These are phyloP conservation scores for Oryza glaberrima DNA, from an alignment of 176 grass and related monocot species.

Conservation along the genomic window DNA sequence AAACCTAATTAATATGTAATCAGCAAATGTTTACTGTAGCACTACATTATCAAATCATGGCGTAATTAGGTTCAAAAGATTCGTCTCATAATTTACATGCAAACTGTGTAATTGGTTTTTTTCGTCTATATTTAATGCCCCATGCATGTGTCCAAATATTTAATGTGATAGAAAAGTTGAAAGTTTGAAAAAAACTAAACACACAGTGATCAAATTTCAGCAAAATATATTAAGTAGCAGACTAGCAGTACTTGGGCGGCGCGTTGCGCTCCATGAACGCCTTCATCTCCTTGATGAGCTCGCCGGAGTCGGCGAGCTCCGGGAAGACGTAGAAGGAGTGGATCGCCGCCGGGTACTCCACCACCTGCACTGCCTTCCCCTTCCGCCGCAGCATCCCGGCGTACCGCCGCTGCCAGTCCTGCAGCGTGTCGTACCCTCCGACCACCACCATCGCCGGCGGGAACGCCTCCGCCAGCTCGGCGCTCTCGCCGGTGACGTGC, in stretches of 20 bases:
- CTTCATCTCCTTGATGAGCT: neutral
- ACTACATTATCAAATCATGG: too few relatives aligned
- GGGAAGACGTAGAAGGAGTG: conserved; percentile 49
- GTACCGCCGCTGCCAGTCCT: conserved; percentile 48
- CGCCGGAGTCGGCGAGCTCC: conserved; percentile 18
- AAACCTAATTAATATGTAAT: too few relatives aligned
- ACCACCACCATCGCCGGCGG: conserved; percentile 43
- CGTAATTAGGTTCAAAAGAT: too few relatives aligned
- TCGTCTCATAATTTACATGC: too few relatives aligned
- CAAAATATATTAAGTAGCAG: neutral
- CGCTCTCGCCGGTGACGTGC: conserved; percentile 35
- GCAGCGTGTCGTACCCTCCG: conserved; percentile 48
- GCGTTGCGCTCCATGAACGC: neutral
- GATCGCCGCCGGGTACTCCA: conserved; percentile 42
- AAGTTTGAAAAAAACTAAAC: too few relatives aligned
- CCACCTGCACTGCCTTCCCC: conserved; percentile 30
- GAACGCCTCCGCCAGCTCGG: conserved; percentile 38
- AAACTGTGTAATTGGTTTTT: too few relatives aligned
- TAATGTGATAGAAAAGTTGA: too few relatives aligned
- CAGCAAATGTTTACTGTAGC: too few relatives aligned
- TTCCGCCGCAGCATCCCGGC: conserved; percentile 10
- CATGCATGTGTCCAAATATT: too few relatives aligned
- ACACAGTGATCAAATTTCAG: neutral
- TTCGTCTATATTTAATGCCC: too few relatives aligned
- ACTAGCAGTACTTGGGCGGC: too few relatives aligned